Percentiles rank a stretch among this genome's conserved stretches.
phyloP scores from a whole-genome alignment of 768 basidiomycete genomes.

The Kwoniella sp. region DNA sequence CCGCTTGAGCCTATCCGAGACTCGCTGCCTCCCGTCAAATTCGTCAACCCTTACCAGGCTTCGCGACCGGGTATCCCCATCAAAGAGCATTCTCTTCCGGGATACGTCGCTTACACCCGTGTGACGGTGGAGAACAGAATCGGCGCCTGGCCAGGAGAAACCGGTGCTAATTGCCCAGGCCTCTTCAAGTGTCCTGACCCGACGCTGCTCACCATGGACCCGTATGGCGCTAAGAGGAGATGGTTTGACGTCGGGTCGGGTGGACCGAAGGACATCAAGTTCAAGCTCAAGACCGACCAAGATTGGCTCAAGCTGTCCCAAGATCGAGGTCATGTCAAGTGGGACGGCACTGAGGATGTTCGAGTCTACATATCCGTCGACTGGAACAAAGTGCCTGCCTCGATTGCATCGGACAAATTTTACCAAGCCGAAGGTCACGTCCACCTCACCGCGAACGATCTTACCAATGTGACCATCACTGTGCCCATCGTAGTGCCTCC shows the following conservation, averaged over 20 bases:
- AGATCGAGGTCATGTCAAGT: constrained; percentile 61
- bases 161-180: constrained; percentile 63
- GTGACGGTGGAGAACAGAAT: constrained; percentile 66
- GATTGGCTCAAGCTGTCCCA: constrained; percentile 64
- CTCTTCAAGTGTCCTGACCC: constrained; percentile 54
- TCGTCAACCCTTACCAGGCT: constrained; percentile 61
- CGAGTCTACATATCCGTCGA: constrained; percentile 66
- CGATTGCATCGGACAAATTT: constrained; percentile 7
- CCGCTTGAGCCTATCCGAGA: constrained; percentile 70
- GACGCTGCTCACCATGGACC: constrained; percentile 62
- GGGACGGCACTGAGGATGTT: constrained; percentile 59
- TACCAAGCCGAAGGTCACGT: constrained; percentile 16
- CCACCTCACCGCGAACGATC: constrained; percentile 30
- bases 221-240: constrained; percentile 64
- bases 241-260: constrained; percentile 69
- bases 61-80: constrained; percentile 59
- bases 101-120: constrained; percentile 66
- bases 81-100: constrained; percentile 58
- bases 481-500: constrained; percentile 33
- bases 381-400: constrained; percentile 60
- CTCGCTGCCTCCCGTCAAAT: constrained; percentile 56
- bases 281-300: constrained; percentile 61
- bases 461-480: constrained; percentile 40
- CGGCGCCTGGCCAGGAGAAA: constrained; percentile 73
- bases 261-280: constrained; percentile 65